Evolutionary conservation across 1,139 yeast genomes (phyloP), one percentile per base, ranked within the genome.

Genomic region (Candida anutae): DNA sequence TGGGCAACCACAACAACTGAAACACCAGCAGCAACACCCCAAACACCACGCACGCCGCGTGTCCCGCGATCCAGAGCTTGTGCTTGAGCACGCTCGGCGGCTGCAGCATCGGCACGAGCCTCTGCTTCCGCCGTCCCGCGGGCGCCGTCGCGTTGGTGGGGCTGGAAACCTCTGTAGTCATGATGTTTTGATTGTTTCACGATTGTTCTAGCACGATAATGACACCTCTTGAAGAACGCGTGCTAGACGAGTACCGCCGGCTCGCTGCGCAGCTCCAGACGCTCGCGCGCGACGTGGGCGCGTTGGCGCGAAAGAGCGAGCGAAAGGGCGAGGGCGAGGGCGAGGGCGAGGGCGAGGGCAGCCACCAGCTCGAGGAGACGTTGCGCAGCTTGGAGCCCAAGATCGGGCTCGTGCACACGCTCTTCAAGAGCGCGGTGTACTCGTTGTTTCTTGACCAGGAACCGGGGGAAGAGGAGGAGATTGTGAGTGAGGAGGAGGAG

Each of bases 371-470:
- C 24, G 50, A 69, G 25, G 69, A 62, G 23, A 70, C 69, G 35
- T 46, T 78, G 40, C 55, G 83, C 23, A 69, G 62, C 24, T 56
- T 79, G 28, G 87, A 79, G 46, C 64, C 70, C 37, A 74, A 76
- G 37, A 58, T 78, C n/a, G 77, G 78, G 1, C 53, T 77, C 33
- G 74, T 78, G 4, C 74, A 79, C 30, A 78, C 84, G 0, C 51
- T 75, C 24, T 74, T 78, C 55, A 76, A 77, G 39, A 77, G 81
- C 5, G 79, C 85, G 11, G 84, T 78, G 2, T 78, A 77, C 45
- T 70, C 77, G 5, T 48, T 69, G 37, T 71, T 64, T 17, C 10
- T 17, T 8, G 19, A 17, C 9, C 9, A 17, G 19, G 19, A 17
- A 17, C 9, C 10, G n/a, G n/a, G n/a, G n/a, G n/a, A n/a, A n/a